phyloP scores from a whole-genome alignment of 495 filamentous ascomycete genomes.

The Podospora australis region DNA sequence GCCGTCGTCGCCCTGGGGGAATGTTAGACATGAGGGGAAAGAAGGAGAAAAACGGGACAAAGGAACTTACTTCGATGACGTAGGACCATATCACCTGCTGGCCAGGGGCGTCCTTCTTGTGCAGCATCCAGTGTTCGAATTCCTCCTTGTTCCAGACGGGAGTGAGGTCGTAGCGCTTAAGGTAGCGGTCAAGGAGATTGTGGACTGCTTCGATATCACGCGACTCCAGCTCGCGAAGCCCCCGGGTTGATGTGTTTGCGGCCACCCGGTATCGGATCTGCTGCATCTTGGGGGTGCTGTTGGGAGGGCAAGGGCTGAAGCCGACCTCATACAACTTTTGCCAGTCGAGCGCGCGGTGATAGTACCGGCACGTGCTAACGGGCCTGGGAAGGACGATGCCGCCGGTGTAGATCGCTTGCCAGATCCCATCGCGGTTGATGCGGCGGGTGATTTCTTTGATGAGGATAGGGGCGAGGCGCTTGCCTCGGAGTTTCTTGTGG shows the following conservation, averaged over 20 bases:
- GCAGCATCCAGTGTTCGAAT: constrained; percentile 79
- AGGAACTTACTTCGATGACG: constrained; percentile 65
- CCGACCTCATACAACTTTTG: constrained; percentile 88
- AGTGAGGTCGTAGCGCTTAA: constrained; percentile 73
- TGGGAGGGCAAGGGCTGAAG: constrained; percentile 74
- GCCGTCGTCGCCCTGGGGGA: constrained; percentile 37
- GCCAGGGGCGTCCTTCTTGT: constrained; percentile 49
- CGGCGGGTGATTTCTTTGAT: constrained; percentile 96
- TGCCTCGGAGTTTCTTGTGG: constrained; percentile 93
- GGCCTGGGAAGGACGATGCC: constrained; percentile 86
- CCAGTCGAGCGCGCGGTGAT: constrained; percentile 89
- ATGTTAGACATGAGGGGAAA: neutral
- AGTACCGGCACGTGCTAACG: constrained; percentile 88
- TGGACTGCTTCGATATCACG: constrained; percentile 76
- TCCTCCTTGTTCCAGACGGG: constrained; percentile 75
- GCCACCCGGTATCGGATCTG: constrained; percentile 75
- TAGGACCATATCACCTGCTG: constrained; percentile 89
- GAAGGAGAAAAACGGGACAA: neutral
- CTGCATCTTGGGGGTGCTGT: constrained; percentile 76
- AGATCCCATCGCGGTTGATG: constrained; percentile 75
- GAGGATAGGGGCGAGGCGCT: constrained; percentile 83
- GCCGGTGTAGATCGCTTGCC: constrained; percentile 91
- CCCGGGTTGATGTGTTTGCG: constrained; percentile 57
- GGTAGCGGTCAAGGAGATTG: constrained; percentile 68
- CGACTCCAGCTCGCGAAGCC: constrained; percentile 71